Evolutionary conservation across 176 grass and related monocot species (phyloP).

Genomic region (Avena sativa): DNA sequence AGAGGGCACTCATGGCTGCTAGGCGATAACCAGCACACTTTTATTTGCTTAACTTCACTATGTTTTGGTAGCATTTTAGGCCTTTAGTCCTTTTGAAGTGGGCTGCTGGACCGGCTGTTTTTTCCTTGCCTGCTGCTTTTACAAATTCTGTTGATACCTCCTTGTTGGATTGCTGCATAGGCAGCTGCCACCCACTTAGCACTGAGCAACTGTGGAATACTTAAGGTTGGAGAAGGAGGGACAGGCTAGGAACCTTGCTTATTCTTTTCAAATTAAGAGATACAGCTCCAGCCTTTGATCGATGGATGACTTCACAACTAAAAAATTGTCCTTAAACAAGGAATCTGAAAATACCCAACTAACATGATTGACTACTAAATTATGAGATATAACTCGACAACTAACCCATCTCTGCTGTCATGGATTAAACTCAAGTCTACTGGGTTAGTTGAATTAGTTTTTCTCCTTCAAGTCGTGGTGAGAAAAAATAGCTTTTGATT

Average conservation of each 20-base stretch:
- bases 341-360: neutral
- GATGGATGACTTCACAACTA: neutral
- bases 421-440: too few species aligned
- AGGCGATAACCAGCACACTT: neutral
- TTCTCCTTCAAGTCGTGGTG: conserved; percentile 1
- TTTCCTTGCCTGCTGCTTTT: neutral
- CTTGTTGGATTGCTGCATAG: conserved; percentile 6
- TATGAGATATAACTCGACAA: neutral
- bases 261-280: neutral
- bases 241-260: neutral
- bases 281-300: neutral
- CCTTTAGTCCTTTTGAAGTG: neutral
- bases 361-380: neutral
- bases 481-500: conserved; percentile 15
- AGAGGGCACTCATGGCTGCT: neutral
- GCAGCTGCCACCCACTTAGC: conserved; percentile 1
- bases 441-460: conserved; percentile 8
- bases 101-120: neutral
- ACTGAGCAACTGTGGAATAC: neutral
- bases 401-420: too few species aligned
- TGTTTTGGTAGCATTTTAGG: neutral
- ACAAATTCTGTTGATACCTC: neutral
- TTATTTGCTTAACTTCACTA: neutral
- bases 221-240: neutral
- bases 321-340: neutral